phyloP scores from a whole-genome alignment of 768 basidiomycete species.

The Phanerodontia chrysosporium region DNA sequence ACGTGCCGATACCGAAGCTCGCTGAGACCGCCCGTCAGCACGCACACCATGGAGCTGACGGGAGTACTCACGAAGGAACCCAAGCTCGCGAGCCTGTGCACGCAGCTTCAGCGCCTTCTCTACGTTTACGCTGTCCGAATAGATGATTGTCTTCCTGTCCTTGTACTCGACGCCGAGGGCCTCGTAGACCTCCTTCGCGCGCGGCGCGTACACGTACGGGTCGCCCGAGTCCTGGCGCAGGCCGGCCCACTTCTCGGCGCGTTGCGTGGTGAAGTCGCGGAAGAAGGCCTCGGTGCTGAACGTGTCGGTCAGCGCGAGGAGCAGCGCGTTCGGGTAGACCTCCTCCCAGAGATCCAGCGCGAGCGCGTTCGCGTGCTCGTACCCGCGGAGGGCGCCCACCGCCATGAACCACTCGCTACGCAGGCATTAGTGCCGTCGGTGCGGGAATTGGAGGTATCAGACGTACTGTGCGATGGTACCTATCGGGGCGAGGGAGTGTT shows the following conservation, averaged over 20 bases:
- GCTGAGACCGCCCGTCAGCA: constrained; percentile 42
- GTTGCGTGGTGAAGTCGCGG: constrained; percentile 64
- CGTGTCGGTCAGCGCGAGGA: constrained; percentile 90
- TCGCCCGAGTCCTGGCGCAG: constrained; percentile 94
- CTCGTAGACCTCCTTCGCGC: constrained; percentile 69
- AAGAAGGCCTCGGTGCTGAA: constrained; percentile 88
- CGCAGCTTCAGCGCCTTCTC: constrained; percentile 69
- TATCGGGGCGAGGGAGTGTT: constrained; percentile 58
- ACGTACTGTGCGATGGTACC: constrained; percentile 88
- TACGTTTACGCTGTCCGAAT: constrained; percentile 76
- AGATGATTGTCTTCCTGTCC: constrained; percentile 77
- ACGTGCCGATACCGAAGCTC: constrained; percentile 92
- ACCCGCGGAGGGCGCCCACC: constrained; percentile 80
- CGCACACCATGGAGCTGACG: neutral
- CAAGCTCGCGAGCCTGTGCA: constrained; percentile 68
- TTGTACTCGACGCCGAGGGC: constrained; percentile 62
- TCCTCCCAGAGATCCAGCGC: constrained; percentile 88
- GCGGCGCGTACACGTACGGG: constrained; percentile 74
- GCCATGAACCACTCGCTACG: constrained; percentile 89
- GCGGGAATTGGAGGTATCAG: neutral
- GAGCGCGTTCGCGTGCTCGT: constrained; percentile 64
- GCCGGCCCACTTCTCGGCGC: constrained; percentile 70
- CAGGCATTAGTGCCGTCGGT: neutral
- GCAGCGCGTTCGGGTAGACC: constrained; percentile 52
- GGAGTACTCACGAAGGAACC: constrained; percentile 20